Base-by-base conservation (phyloP, 257 asterid species). In the Vinca minor region DNA sequence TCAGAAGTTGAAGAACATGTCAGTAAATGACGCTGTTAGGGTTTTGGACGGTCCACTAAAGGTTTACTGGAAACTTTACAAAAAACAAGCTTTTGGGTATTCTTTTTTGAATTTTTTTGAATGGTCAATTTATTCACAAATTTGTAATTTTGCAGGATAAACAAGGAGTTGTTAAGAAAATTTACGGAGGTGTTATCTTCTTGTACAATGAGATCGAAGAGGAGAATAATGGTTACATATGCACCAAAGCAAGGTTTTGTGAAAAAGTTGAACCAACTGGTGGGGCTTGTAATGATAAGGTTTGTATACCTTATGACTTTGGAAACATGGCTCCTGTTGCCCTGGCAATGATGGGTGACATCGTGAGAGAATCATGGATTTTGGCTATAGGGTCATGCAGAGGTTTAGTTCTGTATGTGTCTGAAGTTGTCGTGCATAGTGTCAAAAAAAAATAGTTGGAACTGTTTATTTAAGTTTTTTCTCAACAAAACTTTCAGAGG, bases 1-100 rank as follows among this genome's bases (percentile, higher is more conserved):
- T 72, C 87, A 72, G 59, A 84, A 84, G 72, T 69, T 76, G 56
- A 84, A 84, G 65, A 75, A 77, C 47, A 73, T 93, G 72, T 85
- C 94, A 56, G 77, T 87, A 59, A 83, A 84, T 81, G 95, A 93
- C 64, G 65, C 46, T 42, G 96, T 85, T 73, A 79, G 76, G 73
- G 72, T 89, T 73, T 64, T 84, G 81, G 94, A 86, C 46, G 97
- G 99, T 68, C 88, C 97, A 62, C 59, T 83, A 68, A 84, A 85
- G 99, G 99, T 93, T 62, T 62, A 64, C 2, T 45, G 13, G 48
- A 50, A 73, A 55, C 71, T 73, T 68, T 61, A 62, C 8, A 12
- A 7, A 20, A n/a, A 25, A 41, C 12, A 17, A 48, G 39, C 63
- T n/a, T 70, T 69, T 54, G 63, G 41, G 20, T 53, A 58, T 46